Base-by-base conservation (phyloP, 139 green algal genomes). In the Tetradesmus obliquus region DNA sequence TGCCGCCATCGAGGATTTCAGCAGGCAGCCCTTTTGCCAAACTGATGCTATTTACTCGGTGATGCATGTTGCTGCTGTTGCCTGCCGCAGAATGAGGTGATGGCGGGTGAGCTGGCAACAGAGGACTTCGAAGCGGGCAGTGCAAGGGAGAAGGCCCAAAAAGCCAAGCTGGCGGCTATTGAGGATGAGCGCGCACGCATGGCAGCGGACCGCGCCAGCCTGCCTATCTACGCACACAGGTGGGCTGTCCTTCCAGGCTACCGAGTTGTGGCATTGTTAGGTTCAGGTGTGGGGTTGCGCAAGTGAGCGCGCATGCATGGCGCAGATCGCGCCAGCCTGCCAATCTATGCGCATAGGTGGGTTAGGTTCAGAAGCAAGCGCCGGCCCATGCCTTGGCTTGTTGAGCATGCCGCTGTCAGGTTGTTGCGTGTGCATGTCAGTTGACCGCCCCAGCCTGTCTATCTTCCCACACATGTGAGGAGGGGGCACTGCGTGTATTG, bases 221-320 rank as follows among this genome's bases (percentile, higher is more conserved):
- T 99, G 90, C 98, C 98, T 86, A 99, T 99, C 92, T 99, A 96
- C 91, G 92, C 93, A 1, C 99, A 97, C 91, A 82, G 96, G 45
- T 93, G 55, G 76, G 22, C 53, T 17, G 55, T 76, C 22, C n/a
- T 4, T 45, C 32, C 32, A 45, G 32, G 32, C 32, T 45, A 45
- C 32, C 32, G 32, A 45, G 32, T 45, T 45, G 32, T 45, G 32
- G 32, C 2, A 9, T n/a, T 76, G 13, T 76, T 24, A 66, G 7
- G 57, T 66, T 66, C 62, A 45, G 32, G 32, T 45, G 32, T 45
- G 62, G 62, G 62, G 62, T 12, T 12, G 62, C 12, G 62, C 12
- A 15, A 72, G 62, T 20, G 10, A 72, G 62, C 12, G 62, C 12
- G 62, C 12, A 72, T 13, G 62, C 62, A 72, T 12, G 62, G 10